phyloP scores from a whole-genome alignment of 352 stramenopile genomes.

The Pythium biforme region DNA sequence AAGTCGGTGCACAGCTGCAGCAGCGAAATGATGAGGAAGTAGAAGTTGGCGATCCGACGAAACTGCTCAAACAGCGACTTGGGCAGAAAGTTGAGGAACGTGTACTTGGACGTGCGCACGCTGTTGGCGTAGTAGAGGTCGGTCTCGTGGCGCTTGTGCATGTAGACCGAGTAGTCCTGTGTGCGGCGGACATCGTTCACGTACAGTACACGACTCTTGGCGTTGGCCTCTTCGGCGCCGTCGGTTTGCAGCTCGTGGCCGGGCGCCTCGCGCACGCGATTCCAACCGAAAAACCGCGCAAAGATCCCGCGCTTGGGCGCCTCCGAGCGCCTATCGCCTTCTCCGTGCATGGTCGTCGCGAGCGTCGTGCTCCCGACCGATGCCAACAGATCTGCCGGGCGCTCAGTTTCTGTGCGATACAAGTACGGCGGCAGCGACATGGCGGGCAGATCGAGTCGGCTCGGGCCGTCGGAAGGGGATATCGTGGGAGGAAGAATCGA shows the following conservation, averaged over 20 bases:
- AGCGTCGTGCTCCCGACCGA: not conserved
- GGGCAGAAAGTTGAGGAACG: conserved; percentile 92
- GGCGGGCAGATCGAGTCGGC: not conserved
- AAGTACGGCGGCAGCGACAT: conserved; percentile 29
- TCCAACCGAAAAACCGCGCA: conserved; percentile 28
- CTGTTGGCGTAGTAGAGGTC: conserved; percentile 52
- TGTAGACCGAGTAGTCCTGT: conserved; percentile 56
- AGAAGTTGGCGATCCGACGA: conserved; percentile 94
- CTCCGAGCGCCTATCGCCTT: not conserved
- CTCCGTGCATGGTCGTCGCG: not conserved
- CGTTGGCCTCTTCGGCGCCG: conserved; percentile 3
- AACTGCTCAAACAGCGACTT: conserved; percentile 96
- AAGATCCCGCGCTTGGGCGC: conserved; percentile 5
- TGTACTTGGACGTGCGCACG: conserved; percentile 94
- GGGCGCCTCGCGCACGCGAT: conserved; percentile 31
- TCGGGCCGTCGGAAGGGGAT: not conserved
- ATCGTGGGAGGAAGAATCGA: not conserved
- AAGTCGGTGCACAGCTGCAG: conserved; percentile 91
- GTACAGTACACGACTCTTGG: conserved; percentile 67
- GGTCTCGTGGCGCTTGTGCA: conserved; percentile 40
- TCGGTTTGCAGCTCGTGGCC: conserved; percentile 25
- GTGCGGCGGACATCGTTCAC: conserved; percentile 66
- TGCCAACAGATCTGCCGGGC: conserved; percentile 4
- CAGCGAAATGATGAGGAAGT: conserved; percentile 95
- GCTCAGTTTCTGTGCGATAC: conserved; percentile 18